Conservation (phyloP, 1,284 basidiomycete genomes). For the Rhodotorula glutinis region DNA sequence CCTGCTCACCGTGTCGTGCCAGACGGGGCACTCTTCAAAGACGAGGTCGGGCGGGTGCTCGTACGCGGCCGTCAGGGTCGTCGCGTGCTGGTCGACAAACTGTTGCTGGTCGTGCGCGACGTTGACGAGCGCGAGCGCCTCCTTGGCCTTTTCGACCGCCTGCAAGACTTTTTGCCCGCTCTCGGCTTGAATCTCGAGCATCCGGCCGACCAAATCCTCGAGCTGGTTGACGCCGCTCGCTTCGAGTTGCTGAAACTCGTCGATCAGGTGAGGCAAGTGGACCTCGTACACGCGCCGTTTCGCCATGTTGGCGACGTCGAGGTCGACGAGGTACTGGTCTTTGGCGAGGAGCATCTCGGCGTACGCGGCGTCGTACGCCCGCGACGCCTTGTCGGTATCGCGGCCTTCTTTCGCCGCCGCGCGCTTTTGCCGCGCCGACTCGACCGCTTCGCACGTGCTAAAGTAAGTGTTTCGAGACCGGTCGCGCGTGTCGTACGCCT, state of each 20-base stretch:
- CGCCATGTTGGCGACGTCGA: constrained; percentile 27
- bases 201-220: constrained; percentile 3
- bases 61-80: constrained; percentile 19
- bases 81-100: constrained; percentile 17
- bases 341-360: constrained; percentile 33
- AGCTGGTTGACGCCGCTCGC: constrained; percentile 23
- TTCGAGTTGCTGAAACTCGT: constrained; percentile 36
- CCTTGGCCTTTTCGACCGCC: constrained; percentile 5
- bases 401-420: constrained; percentile 18
- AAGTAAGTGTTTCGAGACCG: constrained; percentile 32
- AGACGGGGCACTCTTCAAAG: constrained; percentile 36
- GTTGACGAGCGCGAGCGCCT: constrained; percentile 12
- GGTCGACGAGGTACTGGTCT: constrained; percentile 34
- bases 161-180: background rate
- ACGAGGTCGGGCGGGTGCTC: constrained; percentile 27
- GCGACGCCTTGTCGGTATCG: constrained; percentile 24
- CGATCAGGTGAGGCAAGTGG: constrained; percentile 30
- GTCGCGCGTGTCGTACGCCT: constrained; percentile 23
- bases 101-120: constrained; percentile 28
- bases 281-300: constrained; percentile 30
- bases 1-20: constrained; percentile 38
- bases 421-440: constrained; percentile 31
- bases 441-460: constrained; percentile 31
- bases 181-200: constrained; percentile 19
- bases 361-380: constrained; percentile 22